phyloP scores from a whole-genome alignment of 2,329 filamentous ascomycete genomes.

The Phaeosphaeriaceae sp. region DNA sequence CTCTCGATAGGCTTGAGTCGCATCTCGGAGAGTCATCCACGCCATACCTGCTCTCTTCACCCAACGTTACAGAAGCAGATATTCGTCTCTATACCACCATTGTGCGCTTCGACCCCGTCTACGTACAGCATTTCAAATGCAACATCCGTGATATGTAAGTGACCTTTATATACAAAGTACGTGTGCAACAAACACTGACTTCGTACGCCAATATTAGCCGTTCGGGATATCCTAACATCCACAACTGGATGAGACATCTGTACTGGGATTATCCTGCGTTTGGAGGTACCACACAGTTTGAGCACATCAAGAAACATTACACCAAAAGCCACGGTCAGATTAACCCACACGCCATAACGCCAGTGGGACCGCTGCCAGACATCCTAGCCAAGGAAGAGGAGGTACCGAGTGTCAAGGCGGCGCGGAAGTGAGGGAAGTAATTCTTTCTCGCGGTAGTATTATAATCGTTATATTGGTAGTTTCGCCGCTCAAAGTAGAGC shows the following conservation, averaged over 20 bases:
- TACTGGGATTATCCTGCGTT: constrained; percentile 74
- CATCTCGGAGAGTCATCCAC: constrained; percentile 51
- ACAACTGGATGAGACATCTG: constrained; percentile 80
- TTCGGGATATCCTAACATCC: constrained; percentile 79
- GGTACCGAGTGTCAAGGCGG: constrained; percentile 63
- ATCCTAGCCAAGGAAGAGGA: constrained; percentile 80
- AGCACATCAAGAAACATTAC: constrained; percentile 90
- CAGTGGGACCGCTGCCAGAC: constrained; percentile 82
- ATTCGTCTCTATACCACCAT: constrained; percentile 65
- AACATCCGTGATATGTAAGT: constrained; percentile 78
- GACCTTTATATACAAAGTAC: too few species aligned
- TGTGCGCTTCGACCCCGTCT: constrained; percentile 63
- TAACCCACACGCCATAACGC: constrained; percentile 75
- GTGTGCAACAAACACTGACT: too few species aligned
- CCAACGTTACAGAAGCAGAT: constrained; percentile 56
- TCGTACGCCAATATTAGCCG: constrained; percentile 39
- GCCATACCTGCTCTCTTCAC: constrained; percentile 55
- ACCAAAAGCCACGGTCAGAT: constrained; percentile 71
- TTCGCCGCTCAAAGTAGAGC: constrained; percentile 30
- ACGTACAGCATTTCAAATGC: constrained; percentile 71
- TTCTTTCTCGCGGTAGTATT: background rate
- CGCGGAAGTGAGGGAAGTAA: background rate
- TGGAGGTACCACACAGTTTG: constrained; percentile 82
- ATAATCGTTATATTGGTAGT: background rate
- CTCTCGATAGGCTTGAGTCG: constrained; percentile 56